Evolutionary conservation across 2,329 filamentous ascomycete species (phyloP).

Genomic region (Fusarium sp.): DNA sequence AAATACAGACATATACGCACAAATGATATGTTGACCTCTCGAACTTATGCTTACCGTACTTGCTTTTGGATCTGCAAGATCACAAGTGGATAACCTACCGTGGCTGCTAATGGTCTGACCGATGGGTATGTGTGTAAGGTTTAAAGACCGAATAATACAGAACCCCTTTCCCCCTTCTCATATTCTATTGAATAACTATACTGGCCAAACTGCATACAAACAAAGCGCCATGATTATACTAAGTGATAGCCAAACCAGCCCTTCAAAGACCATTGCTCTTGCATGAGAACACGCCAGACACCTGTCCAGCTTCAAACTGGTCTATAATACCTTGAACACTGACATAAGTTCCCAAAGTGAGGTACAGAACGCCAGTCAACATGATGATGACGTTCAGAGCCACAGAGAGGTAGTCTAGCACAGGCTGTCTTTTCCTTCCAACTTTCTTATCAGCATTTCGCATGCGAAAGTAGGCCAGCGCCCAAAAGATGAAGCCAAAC

Average conservation of each 20-base stretch:
- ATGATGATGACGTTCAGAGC: slow-evolving; percentile 79
- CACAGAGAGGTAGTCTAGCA: slow-evolving; percentile 66
- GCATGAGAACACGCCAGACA: slow-evolving; percentile 81
- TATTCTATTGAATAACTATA: neutral
- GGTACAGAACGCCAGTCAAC: slow-evolving; percentile 78
- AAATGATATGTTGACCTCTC: neutral
- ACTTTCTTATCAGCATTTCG: slow-evolving; percentile 68
- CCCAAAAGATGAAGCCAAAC: slow-evolving; percentile 97
- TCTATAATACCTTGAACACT: slow-evolving; percentile 79
- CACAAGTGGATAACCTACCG: neutral
- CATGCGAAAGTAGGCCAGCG: slow-evolving; percentile 82
- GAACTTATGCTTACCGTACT: neutral
- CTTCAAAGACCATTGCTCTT: slow-evolving; percentile 71
- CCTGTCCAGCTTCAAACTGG: slow-evolving; percentile 72
- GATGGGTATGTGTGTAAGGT: neutral
- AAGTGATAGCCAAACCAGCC: rapidly evolving
- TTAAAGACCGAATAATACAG: neutral
- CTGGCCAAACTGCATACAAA: neutral
- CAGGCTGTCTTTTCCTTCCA: slow-evolving; percentile 60
- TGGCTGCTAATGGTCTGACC: neutral
- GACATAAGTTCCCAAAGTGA: slow-evolving; percentile 83
- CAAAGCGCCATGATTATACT: neutral
- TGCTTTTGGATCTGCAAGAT: neutral
- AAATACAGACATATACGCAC: neutral
- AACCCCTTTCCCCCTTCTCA: neutral